Evolutionary conservation across 2,329 filamentous ascomycete species (phyloP), one percentile per base, ranked within the genome.

Genomic region (Stachybotrys chlorohalonatus): DNA sequence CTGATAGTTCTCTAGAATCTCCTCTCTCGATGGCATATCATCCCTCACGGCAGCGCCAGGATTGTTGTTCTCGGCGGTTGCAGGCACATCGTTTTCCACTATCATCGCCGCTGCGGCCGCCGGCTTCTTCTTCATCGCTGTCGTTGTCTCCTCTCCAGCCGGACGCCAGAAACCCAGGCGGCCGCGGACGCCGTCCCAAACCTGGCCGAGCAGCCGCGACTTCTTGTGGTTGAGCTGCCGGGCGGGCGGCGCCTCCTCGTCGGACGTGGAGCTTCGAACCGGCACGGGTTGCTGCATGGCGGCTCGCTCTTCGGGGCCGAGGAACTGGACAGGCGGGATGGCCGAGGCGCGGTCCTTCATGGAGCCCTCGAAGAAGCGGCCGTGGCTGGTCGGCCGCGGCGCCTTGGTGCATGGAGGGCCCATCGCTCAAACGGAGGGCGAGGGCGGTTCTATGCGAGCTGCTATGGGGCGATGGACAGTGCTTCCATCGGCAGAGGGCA

Each of bases 341-440:
- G 83, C 79, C 64, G 87, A 92, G 36, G 82, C 76, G 59, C 88
- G 84, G 69, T 95, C 89, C 64, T 86, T 90, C 89, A 96, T 93
- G 64, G 87, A 93, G 47, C 87, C 91, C 71, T 96, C 91, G 45
- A 86, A 64, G 80, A 95, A 76, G 71, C 83, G 67, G 73, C 82
- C 75, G 61, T 69, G 70, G 57, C 61, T 68, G 54, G 57, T 58
- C 36, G 62, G 50, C 50, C 62, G 71, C 57, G 72, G 66, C 56
- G 71, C 66, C 57, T 66, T 55, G 56, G 60, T 62, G 49, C 55
- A 56, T 42, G 66, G 63, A 11, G 64, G 63, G 54, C 63, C 64
- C 66, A 67, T 70, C 49, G 36, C 13, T 9, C 36, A 5, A 9
- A 42, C 9, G 36, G 13, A 42, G 36, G 36, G 36, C 9, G 13